phyloP scores from a whole-genome alignment of 2,329 filamentous ascomycete species.

The Plectosphaerella sp. region DNA sequence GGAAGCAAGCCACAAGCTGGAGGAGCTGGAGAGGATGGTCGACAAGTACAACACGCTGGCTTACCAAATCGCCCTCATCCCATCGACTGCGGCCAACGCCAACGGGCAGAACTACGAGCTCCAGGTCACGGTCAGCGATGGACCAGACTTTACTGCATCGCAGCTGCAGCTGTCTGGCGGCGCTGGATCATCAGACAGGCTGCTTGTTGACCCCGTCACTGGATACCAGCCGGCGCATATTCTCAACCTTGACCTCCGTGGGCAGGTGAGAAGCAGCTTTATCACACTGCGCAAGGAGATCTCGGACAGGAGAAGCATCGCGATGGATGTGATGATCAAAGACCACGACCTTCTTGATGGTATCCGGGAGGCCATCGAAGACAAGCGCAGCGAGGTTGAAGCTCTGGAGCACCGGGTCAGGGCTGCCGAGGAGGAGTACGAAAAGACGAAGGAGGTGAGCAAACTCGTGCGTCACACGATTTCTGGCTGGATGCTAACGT shows the following conservation, averaged over 20 bases:
- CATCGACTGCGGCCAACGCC: constrained; percentile 77
- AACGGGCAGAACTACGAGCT: constrained; percentile 84
- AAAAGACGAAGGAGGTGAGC: constrained; percentile 77
- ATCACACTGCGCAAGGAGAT: constrained; percentile 80
- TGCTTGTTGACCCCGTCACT: constrained; percentile 75
- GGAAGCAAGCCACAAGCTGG: constrained; percentile 81
- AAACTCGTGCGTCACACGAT: not conserved
- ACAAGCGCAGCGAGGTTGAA: constrained; percentile 90
- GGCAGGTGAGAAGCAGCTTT: constrained; percentile 75
- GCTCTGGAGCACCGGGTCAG: constrained; percentile 83
- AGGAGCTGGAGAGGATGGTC: constrained; percentile 86
- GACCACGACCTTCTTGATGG: constrained; percentile 90
- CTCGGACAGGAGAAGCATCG: constrained; percentile 76
- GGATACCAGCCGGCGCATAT: constrained; percentile 90
- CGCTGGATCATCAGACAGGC: constrained; percentile 57
- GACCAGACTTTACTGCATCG: constrained; percentile 68
- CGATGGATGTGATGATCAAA: constrained; percentile 88
- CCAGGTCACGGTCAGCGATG: constrained; percentile 73
- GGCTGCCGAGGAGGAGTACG: constrained; percentile 88
- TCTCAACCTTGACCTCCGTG: constrained; percentile 82
- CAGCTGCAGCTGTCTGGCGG: constrained; percentile 46
- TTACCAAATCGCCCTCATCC: constrained; percentile 90
- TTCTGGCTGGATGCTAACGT: not conserved
- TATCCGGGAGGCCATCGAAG: constrained; percentile 94
- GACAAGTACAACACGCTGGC: constrained; percentile 91